phyloP scores from a whole-genome alignment of 164 flowering plant species.

The Liriodendron chinense region DNA sequence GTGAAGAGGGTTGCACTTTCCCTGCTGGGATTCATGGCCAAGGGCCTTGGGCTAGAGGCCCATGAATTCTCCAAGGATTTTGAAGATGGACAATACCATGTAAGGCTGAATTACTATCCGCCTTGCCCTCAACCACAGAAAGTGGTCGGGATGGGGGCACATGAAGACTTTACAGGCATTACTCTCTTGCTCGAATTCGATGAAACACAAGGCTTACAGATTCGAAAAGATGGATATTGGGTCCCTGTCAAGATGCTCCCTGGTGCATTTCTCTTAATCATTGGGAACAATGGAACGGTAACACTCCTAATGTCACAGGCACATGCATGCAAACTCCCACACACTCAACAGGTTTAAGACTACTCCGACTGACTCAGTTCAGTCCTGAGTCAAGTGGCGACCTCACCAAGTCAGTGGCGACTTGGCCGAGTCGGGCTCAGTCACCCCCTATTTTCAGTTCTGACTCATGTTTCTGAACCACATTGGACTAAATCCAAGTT shows the following conservation, averaged over 20 bases:
- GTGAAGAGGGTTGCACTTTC: slow-evolving; percentile 4
- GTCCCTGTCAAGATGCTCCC: slow-evolving; percentile 2
- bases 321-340: not conserved
- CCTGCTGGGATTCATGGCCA: slow-evolving; percentile 10
- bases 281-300: slow-evolving; percentile 10
- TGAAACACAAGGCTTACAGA: slow-evolving; percentile 9
- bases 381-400: too few relatives aligned
- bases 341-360: too few relatives aligned
- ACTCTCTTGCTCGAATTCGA: slow-evolving; percentile 9
- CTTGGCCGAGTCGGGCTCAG: not conserved
- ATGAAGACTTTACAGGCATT: slow-evolving; percentile 6
- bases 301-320: not conserved
- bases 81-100: not conserved
- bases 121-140: slow-evolving; percentile 7
- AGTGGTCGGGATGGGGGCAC: slow-evolving; percentile 5
- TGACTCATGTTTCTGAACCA: too few relatives aligned
- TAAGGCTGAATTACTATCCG: slow-evolving; percentile 14
- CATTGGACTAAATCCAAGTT: too few relatives aligned
- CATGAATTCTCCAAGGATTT: not conserved
- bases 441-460: too few relatives aligned
- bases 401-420: too few relatives aligned
- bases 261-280: not conserved
- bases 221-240: slow-evolving; percentile 12
- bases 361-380: too few relatives aligned
- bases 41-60: not conserved